A percentile compares a stretch with the other conserved stretches of the same genome.
Conservation (phyloP, 257 asterid genomes). For the Petunia secreta region DNA sequence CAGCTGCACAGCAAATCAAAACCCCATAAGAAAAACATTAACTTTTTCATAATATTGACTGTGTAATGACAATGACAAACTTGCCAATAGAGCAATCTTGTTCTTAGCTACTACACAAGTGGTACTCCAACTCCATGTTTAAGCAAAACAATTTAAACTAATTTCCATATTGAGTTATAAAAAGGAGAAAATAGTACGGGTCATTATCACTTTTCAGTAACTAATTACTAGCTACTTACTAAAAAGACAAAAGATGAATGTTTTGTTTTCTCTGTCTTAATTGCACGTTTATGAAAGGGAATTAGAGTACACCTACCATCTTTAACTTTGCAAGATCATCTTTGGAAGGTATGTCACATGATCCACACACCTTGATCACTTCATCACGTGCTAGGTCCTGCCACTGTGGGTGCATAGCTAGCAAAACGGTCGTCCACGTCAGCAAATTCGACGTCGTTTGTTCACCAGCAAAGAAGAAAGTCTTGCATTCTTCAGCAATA, state of each 20-base stretch:
- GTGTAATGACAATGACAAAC: slow-evolving; percentile 14
- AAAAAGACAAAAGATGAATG: slow-evolving; percentile 11
- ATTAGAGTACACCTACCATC: slow-evolving; percentile 35
- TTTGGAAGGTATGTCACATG: slow-evolving; percentile 52
- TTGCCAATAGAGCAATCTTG: neutral
- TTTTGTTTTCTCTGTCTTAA: neutral
- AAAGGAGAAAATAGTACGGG: neutral
- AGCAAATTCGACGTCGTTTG: slow-evolving; percentile 57
- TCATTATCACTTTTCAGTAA: neutral
- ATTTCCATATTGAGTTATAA: neutral
- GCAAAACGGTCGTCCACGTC: slow-evolving; percentile 57
- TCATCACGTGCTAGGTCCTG: slow-evolving; percentile 55
- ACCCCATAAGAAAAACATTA: neutral
- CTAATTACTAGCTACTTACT: neutral
- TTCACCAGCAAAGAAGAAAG: slow-evolving; percentile 58
- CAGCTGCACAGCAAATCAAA: slow-evolving; percentile 34
- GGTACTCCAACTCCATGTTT: neutral
- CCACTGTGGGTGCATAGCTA: slow-evolving; percentile 59
- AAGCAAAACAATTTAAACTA: neutral
- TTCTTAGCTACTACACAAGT: neutral
- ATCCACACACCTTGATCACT: slow-evolving; percentile 53
- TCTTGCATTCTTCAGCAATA: slow-evolving; percentile 58
- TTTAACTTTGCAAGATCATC: slow-evolving; percentile 49
- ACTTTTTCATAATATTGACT: neutral
- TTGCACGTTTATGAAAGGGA: neutral